Evolutionary conservation across 257 asterid species (phyloP).

Genomic region (Salvia hispanica): DNA sequence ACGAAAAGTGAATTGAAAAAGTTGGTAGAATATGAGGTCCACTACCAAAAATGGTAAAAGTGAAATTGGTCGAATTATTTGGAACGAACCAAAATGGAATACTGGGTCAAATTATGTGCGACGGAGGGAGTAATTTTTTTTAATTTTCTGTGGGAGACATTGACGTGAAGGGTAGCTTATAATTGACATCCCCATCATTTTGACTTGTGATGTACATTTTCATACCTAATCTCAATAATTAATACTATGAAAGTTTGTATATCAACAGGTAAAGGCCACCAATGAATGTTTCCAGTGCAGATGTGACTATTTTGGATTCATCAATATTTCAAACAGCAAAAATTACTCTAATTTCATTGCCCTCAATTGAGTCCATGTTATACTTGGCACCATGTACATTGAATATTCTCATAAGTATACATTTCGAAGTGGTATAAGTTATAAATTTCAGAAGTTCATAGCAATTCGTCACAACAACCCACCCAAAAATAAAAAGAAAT

Average conservation of each 20-base stretch:
- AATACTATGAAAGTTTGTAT: neutral
- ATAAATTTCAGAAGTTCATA: neutral
- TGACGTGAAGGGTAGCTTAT: conserved; percentile 1
- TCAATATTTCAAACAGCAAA: too few relatives aligned
- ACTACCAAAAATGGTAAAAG: too few relatives aligned
- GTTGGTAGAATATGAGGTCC: too few relatives aligned
- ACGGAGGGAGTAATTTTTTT: too few relatives aligned
- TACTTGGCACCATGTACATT: neutral
- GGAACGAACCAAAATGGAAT: too few relatives aligned
- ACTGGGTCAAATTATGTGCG: too few relatives aligned
- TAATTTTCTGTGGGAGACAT: neutral
- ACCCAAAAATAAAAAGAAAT: neutral
- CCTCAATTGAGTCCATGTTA: too few relatives aligned
- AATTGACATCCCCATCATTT: conserved; percentile 27
- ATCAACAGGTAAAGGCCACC: too few relatives aligned
- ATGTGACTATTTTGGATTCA: conserved; percentile 19
- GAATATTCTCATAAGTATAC: neutral
- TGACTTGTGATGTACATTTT: conserved; percentile 37
- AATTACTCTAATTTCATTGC: too few relatives aligned
- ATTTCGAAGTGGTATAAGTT: neutral
- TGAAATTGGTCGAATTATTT: too few relatives aligned
- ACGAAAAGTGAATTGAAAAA: too few relatives aligned
- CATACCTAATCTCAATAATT: conserved; percentile 32
- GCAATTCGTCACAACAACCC: neutral
- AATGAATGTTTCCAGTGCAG: neutral